phyloP scores from a whole-genome alignment of 192 early-diverging fungal genomes.

The Linderina pennispora region DNA sequence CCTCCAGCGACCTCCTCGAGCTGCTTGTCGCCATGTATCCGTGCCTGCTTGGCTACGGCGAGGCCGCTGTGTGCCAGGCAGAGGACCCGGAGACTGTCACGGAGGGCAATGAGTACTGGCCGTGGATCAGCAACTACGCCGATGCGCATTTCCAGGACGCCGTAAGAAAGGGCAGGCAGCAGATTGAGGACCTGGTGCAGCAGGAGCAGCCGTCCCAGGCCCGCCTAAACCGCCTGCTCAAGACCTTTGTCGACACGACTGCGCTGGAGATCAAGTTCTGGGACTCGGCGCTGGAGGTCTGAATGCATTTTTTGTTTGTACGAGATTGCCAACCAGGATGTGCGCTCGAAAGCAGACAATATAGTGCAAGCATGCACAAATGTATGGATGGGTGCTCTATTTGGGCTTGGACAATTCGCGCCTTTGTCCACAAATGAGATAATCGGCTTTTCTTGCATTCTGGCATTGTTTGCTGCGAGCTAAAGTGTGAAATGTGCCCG shows the following conservation, averaged over 20 bases:
- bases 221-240: conserved; percentile 56
- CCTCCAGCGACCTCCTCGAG: conserved; percentile 66
- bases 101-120: conserved; percentile 76
- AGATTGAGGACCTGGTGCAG: conserved; percentile 21
- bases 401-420: too few relatives aligned
- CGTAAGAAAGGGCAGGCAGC: conserved; percentile 50
- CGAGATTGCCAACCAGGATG: too few relatives aligned
- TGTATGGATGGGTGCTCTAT: too few relatives aligned
- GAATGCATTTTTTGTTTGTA: too few relatives aligned
- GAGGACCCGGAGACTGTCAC: conserved; percentile 60
- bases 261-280: conserved; percentile 72
- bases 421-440: too few relatives aligned
- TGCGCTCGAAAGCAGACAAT: conserved; percentile 1
- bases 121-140: conserved; percentile 72
- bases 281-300: conserved; percentile 40
- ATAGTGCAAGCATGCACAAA: background rate
- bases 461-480: too few relatives aligned
- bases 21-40: conserved; percentile 77
- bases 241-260: conserved; percentile 63
- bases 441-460: too few relatives aligned
- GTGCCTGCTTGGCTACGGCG: conserved; percentile 79
- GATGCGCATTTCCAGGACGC: conserved; percentile 62
- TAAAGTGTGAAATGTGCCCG: too few relatives aligned
- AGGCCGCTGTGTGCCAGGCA: conserved; percentile 59
- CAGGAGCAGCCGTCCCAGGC: conserved; percentile 33